These are phyloP conservation scores for Auricularia sp. DNA, from an alignment of 768 basidiomycete species.

Conservation along the genomic window DNA sequence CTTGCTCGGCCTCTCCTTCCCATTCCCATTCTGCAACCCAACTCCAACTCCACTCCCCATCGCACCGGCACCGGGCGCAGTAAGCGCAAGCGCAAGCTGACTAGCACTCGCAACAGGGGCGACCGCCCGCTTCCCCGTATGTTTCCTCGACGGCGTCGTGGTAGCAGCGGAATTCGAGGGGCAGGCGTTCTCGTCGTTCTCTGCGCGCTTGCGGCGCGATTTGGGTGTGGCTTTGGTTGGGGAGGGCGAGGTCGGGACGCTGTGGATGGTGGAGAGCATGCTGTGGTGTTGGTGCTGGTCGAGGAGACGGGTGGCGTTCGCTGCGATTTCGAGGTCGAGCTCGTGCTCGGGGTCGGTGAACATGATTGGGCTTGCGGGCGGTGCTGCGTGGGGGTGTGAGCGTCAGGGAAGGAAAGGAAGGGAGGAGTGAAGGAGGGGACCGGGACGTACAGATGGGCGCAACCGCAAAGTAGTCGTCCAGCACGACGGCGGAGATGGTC, in stretches of 20 bases:
- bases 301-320: not conserved
- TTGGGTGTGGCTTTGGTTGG: not conserved
- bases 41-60: not conserved
- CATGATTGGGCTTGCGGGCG: conserved; percentile 20
- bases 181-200: not conserved
- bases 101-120: not conserved
- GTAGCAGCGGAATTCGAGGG: not conserved
- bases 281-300: not conserved
- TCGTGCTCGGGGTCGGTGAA: conserved; percentile 2
- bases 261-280: not conserved
- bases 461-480: conserved; percentile 44
- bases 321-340: not conserved
- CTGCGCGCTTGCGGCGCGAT: not conserved
- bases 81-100: not conserved
- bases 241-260: not conserved
- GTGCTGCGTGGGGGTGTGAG: conserved; percentile 18
- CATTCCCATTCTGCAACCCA: not conserved
- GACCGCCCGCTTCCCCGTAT: not conserved
- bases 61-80: not conserved
- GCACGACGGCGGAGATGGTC: conserved; percentile 55
- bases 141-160: not conserved
- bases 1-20: not conserved
- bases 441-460: conserved; percentile 15
- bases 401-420: conserved; percentile 13
- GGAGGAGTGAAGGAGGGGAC: conserved; percentile 33